These are phyloP conservation scores for Ogataea minuta DNA, from an alignment of 805 yeast genomes.

Conservation along the genomic window DNA sequence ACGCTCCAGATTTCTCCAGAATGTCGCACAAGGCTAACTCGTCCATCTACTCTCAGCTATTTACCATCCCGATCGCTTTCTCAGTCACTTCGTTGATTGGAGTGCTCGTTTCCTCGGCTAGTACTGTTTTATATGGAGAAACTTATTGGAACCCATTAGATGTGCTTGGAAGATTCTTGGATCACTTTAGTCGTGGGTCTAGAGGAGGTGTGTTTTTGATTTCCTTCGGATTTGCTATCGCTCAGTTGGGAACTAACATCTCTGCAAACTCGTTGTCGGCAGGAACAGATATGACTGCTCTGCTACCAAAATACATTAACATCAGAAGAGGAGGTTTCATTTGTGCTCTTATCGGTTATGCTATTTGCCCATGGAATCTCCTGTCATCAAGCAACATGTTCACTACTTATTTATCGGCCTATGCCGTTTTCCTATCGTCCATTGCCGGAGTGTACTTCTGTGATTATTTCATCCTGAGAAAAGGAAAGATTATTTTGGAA, in stretches of 20 bases:
- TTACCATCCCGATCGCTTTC: slow-evolving; percentile 74
- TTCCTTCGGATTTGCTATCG: slow-evolving; percentile 65
- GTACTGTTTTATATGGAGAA: slow-evolving; percentile 61
- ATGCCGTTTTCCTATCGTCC: slow-evolving; percentile 77
- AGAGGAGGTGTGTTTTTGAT: slow-evolving; percentile 81
- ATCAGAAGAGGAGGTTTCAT: slow-evolving; percentile 80
- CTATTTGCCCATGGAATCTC: slow-evolving; percentile 83
- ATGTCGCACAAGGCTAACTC: slow-evolving; percentile 60
- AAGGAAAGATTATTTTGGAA: slow-evolving; percentile 62
- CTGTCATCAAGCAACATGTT: slow-evolving; percentile 67
- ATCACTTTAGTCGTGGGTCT: slow-evolving; percentile 51
- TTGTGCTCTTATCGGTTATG: slow-evolving; percentile 68
- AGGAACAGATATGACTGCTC: slow-evolving; percentile 69
- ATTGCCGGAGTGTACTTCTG: slow-evolving; percentile 74
- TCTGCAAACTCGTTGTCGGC: slow-evolving; percentile 70
- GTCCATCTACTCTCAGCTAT: slow-evolving; percentile 54
- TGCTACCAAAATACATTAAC: slow-evolving; percentile 60
- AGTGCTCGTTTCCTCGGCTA: slow-evolving; percentile 78
- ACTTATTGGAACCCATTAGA: slow-evolving; percentile 85
- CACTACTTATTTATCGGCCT: slow-evolving; percentile 77
- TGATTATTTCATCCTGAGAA: slow-evolving; percentile 70
- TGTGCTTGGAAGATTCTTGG: slow-evolving; percentile 63
- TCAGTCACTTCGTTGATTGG: slow-evolving; percentile 83
- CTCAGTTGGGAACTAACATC: slow-evolving; percentile 77
- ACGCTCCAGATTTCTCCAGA: slow-evolving; percentile 88